Conservation (phyloP, 2,329 filamentous ascomycete genomes). For the Coleophoma cylindrospora region DNA sequence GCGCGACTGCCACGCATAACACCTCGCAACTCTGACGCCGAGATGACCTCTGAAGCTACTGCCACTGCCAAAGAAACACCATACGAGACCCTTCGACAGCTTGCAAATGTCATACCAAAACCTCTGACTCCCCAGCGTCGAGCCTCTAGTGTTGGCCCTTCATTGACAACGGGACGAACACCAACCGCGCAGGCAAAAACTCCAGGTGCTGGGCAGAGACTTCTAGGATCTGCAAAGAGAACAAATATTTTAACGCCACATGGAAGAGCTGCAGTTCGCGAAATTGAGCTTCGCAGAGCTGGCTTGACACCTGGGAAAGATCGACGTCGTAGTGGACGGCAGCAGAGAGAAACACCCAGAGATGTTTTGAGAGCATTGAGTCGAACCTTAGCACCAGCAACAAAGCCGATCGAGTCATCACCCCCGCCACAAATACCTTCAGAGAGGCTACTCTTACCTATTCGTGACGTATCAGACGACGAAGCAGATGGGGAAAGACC, state of each 20-base stretch:
- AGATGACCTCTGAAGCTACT: conserved; percentile 5
- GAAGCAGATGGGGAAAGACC: conserved; percentile 41
- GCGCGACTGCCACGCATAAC: conserved; percentile 14
- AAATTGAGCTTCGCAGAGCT: conserved; percentile 53
- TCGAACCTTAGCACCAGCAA: conserved; percentile 43
- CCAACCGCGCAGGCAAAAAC: conserved; percentile 20
- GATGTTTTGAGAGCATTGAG: conserved; percentile 49
- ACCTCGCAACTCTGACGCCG: conserved; percentile 17
- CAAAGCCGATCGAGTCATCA: conserved; percentile 21
- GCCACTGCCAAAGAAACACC: conserved; percentile 18
- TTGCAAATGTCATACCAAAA: conserved; percentile 19
- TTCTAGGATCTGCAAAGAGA: conserved; percentile 19
- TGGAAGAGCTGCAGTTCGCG: conserved; percentile 52
- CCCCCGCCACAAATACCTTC: conserved; percentile 12
- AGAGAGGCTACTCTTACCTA: conserved; percentile 12
- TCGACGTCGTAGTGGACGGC: conserved; percentile 50
- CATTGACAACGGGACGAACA: conserved; percentile 20
- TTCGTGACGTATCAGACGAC: conserved; percentile 33
- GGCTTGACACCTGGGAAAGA: conserved; percentile 57
- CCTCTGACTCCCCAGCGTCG: conserved; percentile 25
- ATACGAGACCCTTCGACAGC: conserved; percentile 17
- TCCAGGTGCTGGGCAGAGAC: conserved; percentile 12
- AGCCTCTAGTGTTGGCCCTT: conserved; percentile 22
- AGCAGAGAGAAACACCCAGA: conserved; percentile 50
- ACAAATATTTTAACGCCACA: conserved; percentile 44